phyloP scores from a whole-genome alignment of 2,329 filamentous ascomycete species.

The Ceratocystis destructans region DNA sequence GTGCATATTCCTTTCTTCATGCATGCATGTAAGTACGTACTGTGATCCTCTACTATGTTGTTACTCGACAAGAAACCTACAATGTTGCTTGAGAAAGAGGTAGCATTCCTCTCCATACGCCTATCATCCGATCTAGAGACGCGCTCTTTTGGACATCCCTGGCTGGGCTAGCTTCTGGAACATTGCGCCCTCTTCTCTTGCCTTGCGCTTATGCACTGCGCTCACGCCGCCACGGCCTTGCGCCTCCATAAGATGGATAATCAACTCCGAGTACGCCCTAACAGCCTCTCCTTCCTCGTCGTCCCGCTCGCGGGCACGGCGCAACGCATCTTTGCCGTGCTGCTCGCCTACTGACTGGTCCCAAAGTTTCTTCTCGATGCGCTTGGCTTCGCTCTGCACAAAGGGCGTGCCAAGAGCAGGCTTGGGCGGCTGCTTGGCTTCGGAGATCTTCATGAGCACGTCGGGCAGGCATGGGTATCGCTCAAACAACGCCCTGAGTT shows the following conservation, averaged over 20 bases:
- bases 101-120: not conserved
- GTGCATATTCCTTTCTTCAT: not conserved
- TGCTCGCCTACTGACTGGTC: slow-evolving; percentile 44
- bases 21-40: slow-evolving; percentile 2
- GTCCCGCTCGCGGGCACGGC: slow-evolving; percentile 35
- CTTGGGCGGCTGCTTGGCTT: slow-evolving; percentile 36
- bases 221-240: slow-evolving; percentile 10
- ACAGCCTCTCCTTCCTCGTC: slow-evolving; percentile 46
- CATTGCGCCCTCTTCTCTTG: slow-evolving; percentile 11
- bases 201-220: slow-evolving; percentile 13
- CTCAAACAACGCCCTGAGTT: slow-evolving; percentile 38
- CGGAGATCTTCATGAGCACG: slow-evolving; percentile 37
- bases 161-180: slow-evolving; percentile 9
- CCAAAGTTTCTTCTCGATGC: slow-evolving; percentile 34
- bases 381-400: slow-evolving; percentile 17
- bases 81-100: not conserved
- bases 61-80: not conserved
- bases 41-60: slow-evolving; percentile 6
- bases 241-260: slow-evolving; percentile 35
- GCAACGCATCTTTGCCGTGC: slow-evolving; percentile 41
- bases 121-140: not conserved
- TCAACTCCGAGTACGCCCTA: slow-evolving; percentile 45
- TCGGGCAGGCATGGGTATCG: slow-evolving; percentile 38
- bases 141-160: slow-evolving; percentile 5
- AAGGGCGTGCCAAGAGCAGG: slow-evolving; percentile 15